Base-by-base conservation (phyloP, 495 filamentous ascomycete genomes). In the Aspergillus olivimuriae region DNA sequence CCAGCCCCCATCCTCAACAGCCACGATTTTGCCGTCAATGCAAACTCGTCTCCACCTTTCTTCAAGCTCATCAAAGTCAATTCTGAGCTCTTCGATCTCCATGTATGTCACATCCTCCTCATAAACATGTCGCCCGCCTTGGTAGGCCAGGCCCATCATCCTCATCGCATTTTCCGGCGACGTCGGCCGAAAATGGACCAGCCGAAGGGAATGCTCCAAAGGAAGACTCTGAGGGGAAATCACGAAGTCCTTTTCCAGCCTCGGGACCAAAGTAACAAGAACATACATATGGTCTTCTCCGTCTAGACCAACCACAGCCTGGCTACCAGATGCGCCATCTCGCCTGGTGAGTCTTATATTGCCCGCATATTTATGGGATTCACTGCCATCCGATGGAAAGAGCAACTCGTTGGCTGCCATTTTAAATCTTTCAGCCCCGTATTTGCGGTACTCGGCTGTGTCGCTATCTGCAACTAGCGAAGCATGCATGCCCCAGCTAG, bases 401-500 rank as follows among this genome's bases (percentile, higher is more conserved):
- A 95, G 66, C 5, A 89, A 71, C 50, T 89, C 81, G 28, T 79
- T 74, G 2, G 86, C 90, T 0, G 87, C 89, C 73, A 92, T 83
- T 42, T 81, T 72, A 63, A 97, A 97, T 1, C 91, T 74, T 56
- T 84, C 76, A 2, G 68, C 70, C 4, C 91, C 91, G 56, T 77
- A 78, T 42, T 72, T 75, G 41, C 89, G 83, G 53, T 88, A 89
- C 39, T 78, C 82, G 1, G 72, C 62, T 1, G 89, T 87, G 55
- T 95, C 89, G 57, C 83, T 87, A 62, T 94, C 87, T 31, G 86
- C 89, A 18, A 97, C 89, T 0, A 97, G 66, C 11, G 79, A 74
- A 24, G 91, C 86, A 58, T 97, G 91, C 44, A 95, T 76, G 26
- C 84, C 91, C 79, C 89, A 94, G 49, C 82, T 87, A 21, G 81